Evolutionary conservation across 768 basidiomycete species (phyloP), one percentile per base, ranked within the genome.

Genomic region (Pholiota microspora): DNA sequence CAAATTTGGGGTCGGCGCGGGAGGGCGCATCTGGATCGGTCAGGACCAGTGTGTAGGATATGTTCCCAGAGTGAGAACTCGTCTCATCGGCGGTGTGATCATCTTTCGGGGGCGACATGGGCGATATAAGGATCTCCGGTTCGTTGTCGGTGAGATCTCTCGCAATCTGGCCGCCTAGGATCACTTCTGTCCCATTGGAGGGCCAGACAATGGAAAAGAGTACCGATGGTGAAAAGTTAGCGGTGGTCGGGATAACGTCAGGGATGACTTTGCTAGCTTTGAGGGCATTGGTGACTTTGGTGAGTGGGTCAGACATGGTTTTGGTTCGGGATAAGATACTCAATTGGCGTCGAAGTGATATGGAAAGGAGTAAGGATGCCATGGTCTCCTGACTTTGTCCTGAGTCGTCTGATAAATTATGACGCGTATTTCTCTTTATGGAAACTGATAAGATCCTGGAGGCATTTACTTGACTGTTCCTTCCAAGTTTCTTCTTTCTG

Each of bases 21-120:
- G 79, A 81, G 0, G 82, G 83, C 2, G 83, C 83, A 54, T 84
- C 83, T 1, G 82, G 83, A 60, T 84, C 83, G 2, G 77, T 76
- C 78, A 83, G 77, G 29, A 81, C 78, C 31, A 83, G 67, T 7
- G 83, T 82, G 57, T 81, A 83, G 3, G 71, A 71, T 7, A 69
- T 56, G 29, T 74, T 72, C 1, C 62, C 60, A 45, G 56, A 59
- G 6, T 29, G 13, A 16, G 38, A 53, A n/a, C 45, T 31, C n/a
- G n/a, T n/a, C 2, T 44, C 53, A 7, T 52, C 45, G 4, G 36
- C 42, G 3, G 13, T 46, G 0, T 36, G 34, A 25, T 49, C 55
- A 12, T 27, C 49, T 25, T 53, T 48, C 15, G 68, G 70, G 16
- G 65, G 59, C 44, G 65, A 67, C 68, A 77, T 70, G 2, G 81